A percentile compares a stretch with the other conserved stretches of the same genome.
phyloP scores from a whole-genome alignment of 2,329 filamentous ascomycete species.

The Dactylonectria macrodidyma region DNA sequence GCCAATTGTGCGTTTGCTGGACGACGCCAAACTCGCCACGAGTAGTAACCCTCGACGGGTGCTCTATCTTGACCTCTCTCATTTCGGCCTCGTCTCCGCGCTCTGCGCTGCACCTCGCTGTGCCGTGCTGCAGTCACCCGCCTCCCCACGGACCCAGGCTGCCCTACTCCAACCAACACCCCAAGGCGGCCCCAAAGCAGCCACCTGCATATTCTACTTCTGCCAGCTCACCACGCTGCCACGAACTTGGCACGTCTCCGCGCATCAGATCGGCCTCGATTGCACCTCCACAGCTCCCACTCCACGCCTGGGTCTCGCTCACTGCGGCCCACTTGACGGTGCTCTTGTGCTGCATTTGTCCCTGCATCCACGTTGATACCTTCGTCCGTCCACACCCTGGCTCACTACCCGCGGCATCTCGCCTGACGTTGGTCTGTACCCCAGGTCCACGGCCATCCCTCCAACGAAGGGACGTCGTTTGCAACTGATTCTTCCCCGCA shows the following conservation, averaged over 20 bases:
- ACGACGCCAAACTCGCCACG: conserved; percentile 28
- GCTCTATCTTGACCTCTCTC: conserved; percentile 20
- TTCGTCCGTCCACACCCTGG: conserved; percentile 37
- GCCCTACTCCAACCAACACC: conserved; percentile 45
- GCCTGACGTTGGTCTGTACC: conserved; percentile 42
- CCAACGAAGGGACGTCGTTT: conserved; percentile 46
- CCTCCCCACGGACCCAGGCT: conserved; percentile 42
- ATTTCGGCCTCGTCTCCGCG: conserved; percentile 28
- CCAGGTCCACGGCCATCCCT: conserved; percentile 43
- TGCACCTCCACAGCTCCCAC: conserved; percentile 40
- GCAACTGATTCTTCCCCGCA: conserved; percentile 45
- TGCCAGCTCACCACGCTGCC: conserved; percentile 51
- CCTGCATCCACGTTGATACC: conserved; percentile 47
- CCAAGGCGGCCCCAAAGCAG: conserved; percentile 50
- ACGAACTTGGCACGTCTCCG: conserved; percentile 48
- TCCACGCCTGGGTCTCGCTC: conserved; percentile 36
- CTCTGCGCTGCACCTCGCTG: conserved; percentile 40
- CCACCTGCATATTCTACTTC: conserved; percentile 53
- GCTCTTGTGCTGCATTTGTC: conserved; percentile 41
- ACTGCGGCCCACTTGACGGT: conserved; percentile 42
- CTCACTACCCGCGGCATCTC: conserved; percentile 34
- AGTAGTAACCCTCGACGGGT: conserved; percentile 37
- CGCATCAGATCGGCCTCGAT: conserved; percentile 47
- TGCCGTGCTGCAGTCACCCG: conserved; percentile 43
- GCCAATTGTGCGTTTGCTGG: conserved; percentile 35